Evolutionary conservation across 2,329 filamentous ascomycete species (phyloP), one percentile per base, ranked within the genome.

Genomic region (Colletotrichum agaves): DNA sequence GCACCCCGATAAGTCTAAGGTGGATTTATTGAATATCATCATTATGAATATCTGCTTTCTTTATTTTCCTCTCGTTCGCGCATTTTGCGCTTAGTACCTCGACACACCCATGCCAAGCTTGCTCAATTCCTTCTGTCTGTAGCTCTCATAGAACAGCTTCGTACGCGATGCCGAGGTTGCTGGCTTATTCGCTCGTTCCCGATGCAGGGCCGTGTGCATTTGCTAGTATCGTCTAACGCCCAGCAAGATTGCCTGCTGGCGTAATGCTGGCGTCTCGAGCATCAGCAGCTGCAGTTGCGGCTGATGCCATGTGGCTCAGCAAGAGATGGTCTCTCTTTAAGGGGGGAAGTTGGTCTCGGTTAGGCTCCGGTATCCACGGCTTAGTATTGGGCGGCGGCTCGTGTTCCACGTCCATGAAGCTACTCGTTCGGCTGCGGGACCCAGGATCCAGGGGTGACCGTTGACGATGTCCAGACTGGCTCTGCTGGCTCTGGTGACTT

Each of bases 301-400:
- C 75, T 5, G 77, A 79, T 11, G 79, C 77, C 55, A 80, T 76
- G 53, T 79, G 78, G 50, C 78, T 78, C 49, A 79, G 74, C 31
- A 76, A 72, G 13, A 75, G 64, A 58, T 69, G 69, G 33, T 74
- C 65, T 63, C 72, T 71, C 69, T 72, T 70, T 65, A 67, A 44
- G 15, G 43, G 44, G 15, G 63, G 63, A 15, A 68, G 67, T 15
- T 67, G 63, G 12, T 71, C 67, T 31, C 63, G 63, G 31, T 68
- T 60, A 15, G 55, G 60, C 31, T 71, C 69, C 27, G 56, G 46
- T 13, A 60, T 50, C 69, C 69, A 71, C 3, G 67, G 56, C 21
- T 62, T 67, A 15, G 61, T 39, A 6, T 56, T 46, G 19, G 61
- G 46, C 31, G 66, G 52, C 7, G 59, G 23, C 21, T 67, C 56